A percentile compares a stretch with the other conserved stretches of the same genome.
These are phyloP conservation scores for Metarhizium rileyi DNA, from an alignment of 2,329 filamentous ascomycete genomes.

Conservation along the genomic window DNA sequence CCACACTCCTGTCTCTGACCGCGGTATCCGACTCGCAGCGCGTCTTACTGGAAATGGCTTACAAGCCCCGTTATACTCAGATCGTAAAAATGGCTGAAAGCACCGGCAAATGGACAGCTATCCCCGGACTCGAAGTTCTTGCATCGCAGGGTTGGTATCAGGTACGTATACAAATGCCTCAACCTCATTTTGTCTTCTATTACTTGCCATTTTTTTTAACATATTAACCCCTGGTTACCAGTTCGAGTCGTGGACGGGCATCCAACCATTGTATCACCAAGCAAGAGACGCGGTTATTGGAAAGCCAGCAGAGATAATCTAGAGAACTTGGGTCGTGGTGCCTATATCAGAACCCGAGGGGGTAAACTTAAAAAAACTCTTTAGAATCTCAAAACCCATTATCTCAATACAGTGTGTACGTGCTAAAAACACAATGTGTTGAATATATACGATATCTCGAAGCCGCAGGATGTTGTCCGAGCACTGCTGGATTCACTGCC, in stretches of 20 bases:
- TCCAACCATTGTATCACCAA: slow-evolving; percentile 61
- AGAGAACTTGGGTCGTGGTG: background rate
- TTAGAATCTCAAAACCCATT: too few relatives aligned
- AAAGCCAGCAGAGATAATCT: background rate
- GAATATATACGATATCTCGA: too few relatives aligned
- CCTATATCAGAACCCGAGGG: too few relatives aligned
- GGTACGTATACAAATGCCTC: slow-evolving; percentile 35
- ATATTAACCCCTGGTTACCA: slow-evolving; percentile 25
- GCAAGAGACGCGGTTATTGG: slow-evolving; percentile 53
- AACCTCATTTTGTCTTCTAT: background rate
- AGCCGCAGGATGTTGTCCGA: too few relatives aligned
- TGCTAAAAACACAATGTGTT: too few relatives aligned
- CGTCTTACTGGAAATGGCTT: slow-evolving; percentile 89
- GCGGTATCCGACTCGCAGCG: slow-evolving; percentile 27
- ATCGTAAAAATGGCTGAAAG: slow-evolving; percentile 76
- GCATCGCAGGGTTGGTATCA: slow-evolving; percentile 85
- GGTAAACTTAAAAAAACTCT: too few relatives aligned
- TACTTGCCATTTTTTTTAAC: too few relatives aligned
- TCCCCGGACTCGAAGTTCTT: slow-evolving; percentile 82
- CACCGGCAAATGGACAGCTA: slow-evolving; percentile 64
- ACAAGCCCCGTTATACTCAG: slow-evolving; percentile 75
- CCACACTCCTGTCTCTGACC: slow-evolving; percentile 36
- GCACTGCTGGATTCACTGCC: too few relatives aligned
- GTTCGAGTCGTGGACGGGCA: slow-evolving; percentile 80
- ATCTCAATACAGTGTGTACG: too few relatives aligned